phyloP scores from a whole-genome alignment of 257 asterid species.

The Nicotiana obtusifolia region DNA sequence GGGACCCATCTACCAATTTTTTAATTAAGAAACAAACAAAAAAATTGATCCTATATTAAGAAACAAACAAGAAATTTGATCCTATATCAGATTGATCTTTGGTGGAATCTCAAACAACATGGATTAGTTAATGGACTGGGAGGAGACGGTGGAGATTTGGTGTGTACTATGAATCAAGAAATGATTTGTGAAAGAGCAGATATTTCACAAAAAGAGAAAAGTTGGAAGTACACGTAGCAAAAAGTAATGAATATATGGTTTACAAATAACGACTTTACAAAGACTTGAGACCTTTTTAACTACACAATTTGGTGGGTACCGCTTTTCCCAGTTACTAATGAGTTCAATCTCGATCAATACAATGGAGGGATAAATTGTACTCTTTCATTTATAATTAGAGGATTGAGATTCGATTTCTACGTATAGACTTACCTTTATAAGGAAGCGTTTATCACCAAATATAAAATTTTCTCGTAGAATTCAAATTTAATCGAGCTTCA shows the following conservation, averaged over 20 bases:
- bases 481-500: too few relatives aligned
- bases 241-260: background rate
- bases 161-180: background rate
- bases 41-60: background rate
- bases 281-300: background rate
- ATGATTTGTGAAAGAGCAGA: background rate
- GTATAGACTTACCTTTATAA: too few relatives aligned
- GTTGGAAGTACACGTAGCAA: background rate
- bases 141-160: background rate
- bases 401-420: too few relatives aligned
- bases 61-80: background rate
- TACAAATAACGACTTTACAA: background rate
- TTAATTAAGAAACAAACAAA: background rate
- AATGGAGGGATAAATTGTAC: too few relatives aligned
- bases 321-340: background rate
- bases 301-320: background rate
- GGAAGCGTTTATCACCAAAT: fast-evolving
- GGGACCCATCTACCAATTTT: background rate
- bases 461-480: too few relatives aligned
- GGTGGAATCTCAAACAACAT: background rate
- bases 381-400: too few relatives aligned
- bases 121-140: background rate
- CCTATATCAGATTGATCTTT: background rate
- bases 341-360: background rate
- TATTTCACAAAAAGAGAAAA: background rate